phyloP scores from a whole-genome alignment of 1,139 yeast species.

The Yamadazyma membranifaciens region DNA sequence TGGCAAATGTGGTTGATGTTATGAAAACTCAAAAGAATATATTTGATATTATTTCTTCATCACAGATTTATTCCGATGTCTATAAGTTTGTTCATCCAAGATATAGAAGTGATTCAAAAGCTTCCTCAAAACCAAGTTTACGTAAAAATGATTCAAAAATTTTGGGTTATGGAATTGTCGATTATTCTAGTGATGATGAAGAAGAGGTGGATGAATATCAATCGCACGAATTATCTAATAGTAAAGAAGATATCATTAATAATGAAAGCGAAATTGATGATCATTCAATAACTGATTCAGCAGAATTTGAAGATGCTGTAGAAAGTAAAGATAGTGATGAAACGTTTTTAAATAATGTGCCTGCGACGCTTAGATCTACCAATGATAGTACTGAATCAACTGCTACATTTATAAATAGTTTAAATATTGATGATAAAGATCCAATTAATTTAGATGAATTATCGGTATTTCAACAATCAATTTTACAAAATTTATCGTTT shows the following conservation, averaged over 20 bases:
- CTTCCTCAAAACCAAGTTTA: background rate
- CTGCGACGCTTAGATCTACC: background rate
- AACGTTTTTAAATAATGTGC: background rate
- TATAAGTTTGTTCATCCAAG: conserved; percentile 11
- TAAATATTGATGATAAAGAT: conserved; percentile 6
- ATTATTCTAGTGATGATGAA: conserved; percentile 9
- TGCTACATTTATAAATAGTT: background rate
- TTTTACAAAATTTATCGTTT: conserved; percentile 33
- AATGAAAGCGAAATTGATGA: background rate
- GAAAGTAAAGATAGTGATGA: conserved; percentile 7
- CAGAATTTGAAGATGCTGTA: conserved; percentile 12
- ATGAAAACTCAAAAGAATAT: conserved; percentile 12
- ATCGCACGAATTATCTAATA: background rate
- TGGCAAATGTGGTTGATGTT: conserved; percentile 12
- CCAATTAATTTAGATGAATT: conserved; percentile 7
- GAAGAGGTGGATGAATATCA: background rate
- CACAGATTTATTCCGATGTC: conserved; percentile 16
- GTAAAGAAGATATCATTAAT: background rate
- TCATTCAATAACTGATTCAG: background rate
- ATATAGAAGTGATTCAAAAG: conserved; percentile 4
- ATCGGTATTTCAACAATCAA: conserved; percentile 37
- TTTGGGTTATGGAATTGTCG: conserved; percentile 11
- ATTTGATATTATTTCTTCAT: conserved; percentile 11
- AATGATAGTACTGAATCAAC: background rate
- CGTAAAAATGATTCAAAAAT: conserved; percentile 2